Base-by-base conservation (phyloP, 108 stramenopile genomes). In the Fistulifera solaris region DNA sequence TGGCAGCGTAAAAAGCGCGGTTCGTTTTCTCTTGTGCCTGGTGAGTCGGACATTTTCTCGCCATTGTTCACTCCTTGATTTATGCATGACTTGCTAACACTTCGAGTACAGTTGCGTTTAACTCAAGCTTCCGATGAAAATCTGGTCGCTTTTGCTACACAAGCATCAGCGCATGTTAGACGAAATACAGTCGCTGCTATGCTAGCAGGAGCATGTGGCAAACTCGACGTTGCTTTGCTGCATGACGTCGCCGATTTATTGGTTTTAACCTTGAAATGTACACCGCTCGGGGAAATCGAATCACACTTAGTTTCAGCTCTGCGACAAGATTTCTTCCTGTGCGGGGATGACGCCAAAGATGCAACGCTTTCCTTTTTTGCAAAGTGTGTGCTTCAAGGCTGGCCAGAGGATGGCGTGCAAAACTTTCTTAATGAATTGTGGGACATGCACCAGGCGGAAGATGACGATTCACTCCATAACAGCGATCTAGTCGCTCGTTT, bases 401-500 rank as follows among this genome's bases (percentile, higher is more conserved):
- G 26, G 14, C 24, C 57, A n/a, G 2, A 16, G 5, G 58, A 42
- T 24, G 13, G 38, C 10, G 26, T 68, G 15, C 0, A 17, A 25
- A 46, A 44, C 15, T 26, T 68, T 22, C 12, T 48, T 1, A 45
- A 62, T 0, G 49, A 56, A 11, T n/a, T 62, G 23, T 62, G 67
- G 56, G 23, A 35, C 16, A 28, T 68, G 56, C 67, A 68, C 28
- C 67, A 68, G 21, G 18, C 43, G 1, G 53, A 58, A 16, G 54
- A 45, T 16, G 14, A 40, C 10, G 67, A 62, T n/a, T 42, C 56
- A 6, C 27, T 68, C 25, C 19, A 25, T 2, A 25, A 18, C 4
- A 68, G 67, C 43, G 67, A 68, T 26, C 8, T 28, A 1, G 67
- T 68, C 21, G 48, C 44, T 7, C 27, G 46, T 0, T 68, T 68